Evolutionary conservation across 495 filamentous ascomycete genomes (phyloP).

Genomic region (Podospora fimiseda): DNA sequence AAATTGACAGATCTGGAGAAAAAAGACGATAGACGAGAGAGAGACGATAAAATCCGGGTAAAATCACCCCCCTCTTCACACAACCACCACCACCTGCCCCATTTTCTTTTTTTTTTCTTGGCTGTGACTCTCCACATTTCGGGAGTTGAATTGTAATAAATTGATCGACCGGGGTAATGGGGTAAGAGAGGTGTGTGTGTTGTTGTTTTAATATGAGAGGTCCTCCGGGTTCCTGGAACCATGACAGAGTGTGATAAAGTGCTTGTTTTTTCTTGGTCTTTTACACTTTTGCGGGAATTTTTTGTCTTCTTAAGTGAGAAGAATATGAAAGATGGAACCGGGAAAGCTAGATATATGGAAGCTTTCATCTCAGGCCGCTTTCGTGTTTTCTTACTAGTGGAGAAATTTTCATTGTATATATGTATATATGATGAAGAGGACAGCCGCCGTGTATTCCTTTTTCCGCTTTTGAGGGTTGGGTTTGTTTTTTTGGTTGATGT

Average conservation of each 20-base stretch:
- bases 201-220: conserved; percentile 19
- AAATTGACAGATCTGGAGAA: conserved; percentile 17
- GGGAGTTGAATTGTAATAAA: conserved; percentile 6
- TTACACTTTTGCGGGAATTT: neutral
- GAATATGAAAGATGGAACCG: no score
- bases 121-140: conserved; percentile 16
- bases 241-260: neutral
- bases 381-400: neutral
- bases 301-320: neutral
- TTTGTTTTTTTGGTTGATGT: neutral
- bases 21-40: conserved; percentile 26
- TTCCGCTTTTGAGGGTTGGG: neutral
- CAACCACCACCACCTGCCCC: conserved; percentile 8
- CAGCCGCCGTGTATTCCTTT: no score
- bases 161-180: neutral
- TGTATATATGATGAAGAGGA: neutral
- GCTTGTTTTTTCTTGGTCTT: neutral
- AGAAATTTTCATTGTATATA: neutral
- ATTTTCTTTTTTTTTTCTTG: conserved; percentile 20
- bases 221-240: conserved; percentile 4
- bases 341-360: neutral
- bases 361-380: neutral
- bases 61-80: conserved; percentile 19
- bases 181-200: no score
- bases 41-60: conserved; percentile 27